A percentile compares a stretch with the other conserved stretches of the same genome.
These are phyloP conservation scores for Solanum microdontum DNA, from an alignment of 257 asterid species.

Conservation along the genomic window DNA sequence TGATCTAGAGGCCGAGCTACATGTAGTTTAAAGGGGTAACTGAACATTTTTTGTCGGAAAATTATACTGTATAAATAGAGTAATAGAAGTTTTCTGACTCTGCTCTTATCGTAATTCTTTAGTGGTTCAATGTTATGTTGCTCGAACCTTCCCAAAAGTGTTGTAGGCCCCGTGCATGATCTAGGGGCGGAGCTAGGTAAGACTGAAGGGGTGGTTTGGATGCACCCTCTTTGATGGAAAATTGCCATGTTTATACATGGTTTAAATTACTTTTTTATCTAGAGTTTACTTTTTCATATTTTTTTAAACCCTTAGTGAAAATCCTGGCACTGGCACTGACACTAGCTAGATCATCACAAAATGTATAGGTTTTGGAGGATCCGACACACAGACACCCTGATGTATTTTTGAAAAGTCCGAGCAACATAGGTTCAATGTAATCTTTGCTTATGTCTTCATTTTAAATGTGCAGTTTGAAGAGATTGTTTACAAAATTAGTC, in stretches of 20 bases:
- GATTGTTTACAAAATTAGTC: slow-evolving; percentile 56
- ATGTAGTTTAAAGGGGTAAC: background rate
- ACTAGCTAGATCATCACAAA: background rate
- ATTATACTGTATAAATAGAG: background rate
- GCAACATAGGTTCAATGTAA: background rate
- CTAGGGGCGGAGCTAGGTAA: background rate
- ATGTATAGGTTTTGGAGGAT: background rate
- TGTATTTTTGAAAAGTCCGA: background rate
- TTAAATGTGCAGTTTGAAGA: slow-evolving; percentile 68
- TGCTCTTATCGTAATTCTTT: background rate
- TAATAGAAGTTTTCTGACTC: background rate
- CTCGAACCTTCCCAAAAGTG: background rate
- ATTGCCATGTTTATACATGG: background rate
- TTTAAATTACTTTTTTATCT: background rate
- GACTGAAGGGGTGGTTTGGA: background rate
- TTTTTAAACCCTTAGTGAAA: background rate
- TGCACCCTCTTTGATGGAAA: background rate
- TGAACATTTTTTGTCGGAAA: background rate
- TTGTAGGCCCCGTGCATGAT: background rate
- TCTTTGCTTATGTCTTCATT: background rate
- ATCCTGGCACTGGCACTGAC: background rate
- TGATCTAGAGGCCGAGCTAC: too few species aligned
- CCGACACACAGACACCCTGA: background rate
- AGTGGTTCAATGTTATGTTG: background rate
- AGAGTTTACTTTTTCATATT: background rate